Evolutionary conservation across 140 eudicot genomes (phyloP).

Genomic region (Bidens hawaiensis): DNA sequence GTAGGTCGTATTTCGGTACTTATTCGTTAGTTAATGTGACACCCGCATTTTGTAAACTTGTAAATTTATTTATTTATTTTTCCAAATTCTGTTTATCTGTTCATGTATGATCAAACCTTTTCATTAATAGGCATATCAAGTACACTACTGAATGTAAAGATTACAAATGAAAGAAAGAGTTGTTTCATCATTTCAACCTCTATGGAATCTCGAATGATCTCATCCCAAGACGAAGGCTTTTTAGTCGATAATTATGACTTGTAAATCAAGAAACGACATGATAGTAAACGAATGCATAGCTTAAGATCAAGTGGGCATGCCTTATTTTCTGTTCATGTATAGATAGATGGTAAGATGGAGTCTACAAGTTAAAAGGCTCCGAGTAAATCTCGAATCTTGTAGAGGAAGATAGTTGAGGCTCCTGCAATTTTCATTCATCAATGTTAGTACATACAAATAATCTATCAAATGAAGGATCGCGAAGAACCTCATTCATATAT

Average conservation of each 20-base stretch:
- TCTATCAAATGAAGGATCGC: no score
- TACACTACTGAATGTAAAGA: slow-evolving; percentile 3
- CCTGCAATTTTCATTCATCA: slow-evolving; percentile 21
- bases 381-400: slow-evolving; percentile 36
- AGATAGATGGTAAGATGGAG: slow-evolving; percentile 8
- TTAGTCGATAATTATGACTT: neutral
- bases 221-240: neutral
- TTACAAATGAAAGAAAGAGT: neutral
- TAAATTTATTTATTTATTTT: no score
- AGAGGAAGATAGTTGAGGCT: slow-evolving; percentile 31
- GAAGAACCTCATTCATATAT: no score
- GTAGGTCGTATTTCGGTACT: neutral
- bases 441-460: slow-evolving; percentile 2
- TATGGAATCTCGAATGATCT: no score
- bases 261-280: neutral
- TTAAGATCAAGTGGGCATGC: no score
- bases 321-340: neutral
- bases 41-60: neutral
- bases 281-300: no score
- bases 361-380: slow-evolving; percentile 22
- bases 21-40: no score
- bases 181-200: no score
- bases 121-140: neutral
- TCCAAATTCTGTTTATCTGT: neutral
- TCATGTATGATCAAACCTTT: slow-evolving; percentile 12